These are phyloP conservation scores for Panaeolus cyanescens DNA, from an alignment of 768 basidiomycete genomes.

Conservation along the genomic window DNA sequence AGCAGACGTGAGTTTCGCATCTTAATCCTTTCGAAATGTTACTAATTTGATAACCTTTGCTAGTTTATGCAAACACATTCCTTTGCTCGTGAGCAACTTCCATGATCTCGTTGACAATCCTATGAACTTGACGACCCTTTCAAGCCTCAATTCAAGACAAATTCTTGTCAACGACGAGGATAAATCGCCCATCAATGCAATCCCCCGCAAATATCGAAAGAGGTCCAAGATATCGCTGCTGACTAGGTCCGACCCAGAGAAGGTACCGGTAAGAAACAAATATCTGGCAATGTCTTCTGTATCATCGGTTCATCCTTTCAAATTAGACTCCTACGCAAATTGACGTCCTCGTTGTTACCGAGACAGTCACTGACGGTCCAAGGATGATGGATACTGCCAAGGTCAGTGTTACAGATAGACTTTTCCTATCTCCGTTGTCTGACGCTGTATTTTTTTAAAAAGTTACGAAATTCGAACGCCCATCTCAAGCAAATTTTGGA, in stretches of 20 bases:
- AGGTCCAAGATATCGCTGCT: not conserved
- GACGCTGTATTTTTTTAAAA: not conserved
- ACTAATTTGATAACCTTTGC: not conserved
- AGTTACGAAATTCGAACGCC: constrained; percentile 9
- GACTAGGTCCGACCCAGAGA: constrained; percentile 4
- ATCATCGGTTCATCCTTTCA: not conserved
- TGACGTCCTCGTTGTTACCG: constrained; percentile 28
- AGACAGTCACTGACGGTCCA: constrained; percentile 29
- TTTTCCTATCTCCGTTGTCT: not conserved
- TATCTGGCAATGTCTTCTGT: not conserved
- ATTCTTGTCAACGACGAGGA: constrained; percentile 21
- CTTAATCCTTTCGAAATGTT: not conserved
- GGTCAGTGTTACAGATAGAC: not conserved
- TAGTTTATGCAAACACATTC: constrained; percentile 35
- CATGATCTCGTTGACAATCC: not conserved
- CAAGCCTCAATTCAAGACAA: constrained; percentile 32
- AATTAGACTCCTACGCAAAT: constrained; percentile 26
- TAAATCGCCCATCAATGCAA: constrained; percentile 1
- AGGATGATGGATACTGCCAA: constrained; percentile 14
- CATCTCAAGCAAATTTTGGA: constrained; percentile 13
- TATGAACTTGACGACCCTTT: not conserved
- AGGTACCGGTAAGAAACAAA: constrained; percentile 9
- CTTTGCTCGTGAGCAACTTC: constrained; percentile 33
- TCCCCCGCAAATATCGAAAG: not conserved
- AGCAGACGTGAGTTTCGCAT: constrained; percentile 26